Evolutionary conservation across 495 filamentous ascomycete genomes (phyloP).

Genomic region (Tuber calosporum): DNA sequence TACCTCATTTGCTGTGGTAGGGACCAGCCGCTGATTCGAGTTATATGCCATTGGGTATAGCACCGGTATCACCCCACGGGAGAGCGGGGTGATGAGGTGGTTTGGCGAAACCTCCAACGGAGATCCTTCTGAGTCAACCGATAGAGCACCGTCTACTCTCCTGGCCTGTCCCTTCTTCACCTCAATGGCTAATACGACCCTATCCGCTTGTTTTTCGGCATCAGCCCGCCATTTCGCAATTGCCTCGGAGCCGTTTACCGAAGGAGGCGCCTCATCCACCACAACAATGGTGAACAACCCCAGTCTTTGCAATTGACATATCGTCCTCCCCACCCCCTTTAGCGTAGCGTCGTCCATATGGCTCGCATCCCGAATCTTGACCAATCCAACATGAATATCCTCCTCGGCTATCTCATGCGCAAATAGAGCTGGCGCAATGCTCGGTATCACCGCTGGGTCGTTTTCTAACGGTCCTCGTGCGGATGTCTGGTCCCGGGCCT

Average conservation of each 20-base stretch:
- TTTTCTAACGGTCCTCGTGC: constrained; percentile 29
- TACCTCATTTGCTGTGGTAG: constrained; percentile 58
- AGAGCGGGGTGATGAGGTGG: constrained; percentile 60
- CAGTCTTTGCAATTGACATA: constrained; percentile 71
- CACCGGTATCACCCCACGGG: constrained; percentile 70
- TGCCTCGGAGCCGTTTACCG: constrained; percentile 4
- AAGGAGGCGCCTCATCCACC: constrained; percentile 51
- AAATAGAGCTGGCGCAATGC: constrained; percentile 7
- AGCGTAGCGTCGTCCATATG: constrained; percentile 59
- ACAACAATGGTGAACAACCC: constrained; percentile 77
- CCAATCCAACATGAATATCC: constrained; percentile 70
- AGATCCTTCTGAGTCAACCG: constrained; percentile 23
- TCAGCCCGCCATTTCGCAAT: constrained; percentile 44
- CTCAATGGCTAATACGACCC: constrained; percentile 67
- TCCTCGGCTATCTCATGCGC: constrained; percentile 42
- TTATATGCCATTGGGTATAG: constrained; percentile 64
- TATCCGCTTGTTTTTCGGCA: constrained; percentile 60
- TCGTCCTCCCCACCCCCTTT: constrained; percentile 68
- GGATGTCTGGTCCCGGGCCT: constrained; percentile 23
- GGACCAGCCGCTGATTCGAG: constrained; percentile 51
- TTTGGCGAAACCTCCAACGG: constrained; percentile 50
- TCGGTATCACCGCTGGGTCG: constrained; percentile 9
- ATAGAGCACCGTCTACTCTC: constrained; percentile 56
- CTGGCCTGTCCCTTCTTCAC: constrained; percentile 58
- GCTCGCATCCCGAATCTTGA: constrained; percentile 73